These are phyloP conservation scores for Aspergillus nidulans DNA, from an alignment of 495 filamentous ascomycete genomes.

Conservation along the genomic window DNA sequence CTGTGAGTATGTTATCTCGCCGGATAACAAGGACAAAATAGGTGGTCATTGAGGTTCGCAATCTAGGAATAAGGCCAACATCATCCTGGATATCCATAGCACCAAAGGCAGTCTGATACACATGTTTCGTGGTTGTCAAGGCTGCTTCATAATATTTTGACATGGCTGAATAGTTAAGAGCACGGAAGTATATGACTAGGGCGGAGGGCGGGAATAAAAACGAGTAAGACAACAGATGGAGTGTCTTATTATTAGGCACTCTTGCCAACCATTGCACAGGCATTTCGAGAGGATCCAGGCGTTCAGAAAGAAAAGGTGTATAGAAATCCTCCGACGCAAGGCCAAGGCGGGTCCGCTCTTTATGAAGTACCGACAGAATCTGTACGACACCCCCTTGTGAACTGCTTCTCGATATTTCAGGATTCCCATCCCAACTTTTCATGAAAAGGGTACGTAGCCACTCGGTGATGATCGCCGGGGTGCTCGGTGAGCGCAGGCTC, in stretches of 20 bases:
- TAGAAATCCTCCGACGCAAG: constrained; percentile 65
- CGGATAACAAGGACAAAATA: constrained; percentile 76
- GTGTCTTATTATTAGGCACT: constrained; percentile 51
- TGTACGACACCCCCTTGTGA: constrained; percentile 69
- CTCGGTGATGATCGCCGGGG: constrained; percentile 60
- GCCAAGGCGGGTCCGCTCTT: constrained; percentile 57
- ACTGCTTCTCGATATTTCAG: constrained; percentile 60
- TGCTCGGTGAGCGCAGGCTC: constrained; percentile 31
- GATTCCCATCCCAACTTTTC: constrained; percentile 71
- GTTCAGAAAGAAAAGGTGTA: constrained; percentile 69
- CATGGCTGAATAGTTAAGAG: constrained; percentile 85
- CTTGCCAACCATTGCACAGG: constrained; percentile 65
- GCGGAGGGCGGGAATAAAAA: constrained; percentile 72
- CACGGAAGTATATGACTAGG: constrained; percentile 78
- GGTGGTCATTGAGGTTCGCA: constrained; percentile 60
- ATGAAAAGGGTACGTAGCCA: constrained; percentile 74
- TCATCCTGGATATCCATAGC: constrained; percentile 39
- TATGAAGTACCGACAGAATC: constrained; percentile 70
- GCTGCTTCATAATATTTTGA: constrained; percentile 68
- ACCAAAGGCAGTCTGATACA: constrained; percentile 53
- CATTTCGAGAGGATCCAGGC: constrained; percentile 71
- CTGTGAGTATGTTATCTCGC: constrained; percentile 63
- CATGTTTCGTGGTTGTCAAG: constrained; percentile 56
- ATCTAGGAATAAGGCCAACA: constrained; percentile 51
- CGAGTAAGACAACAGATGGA: constrained; percentile 76